phyloP scores from a whole-genome alignment of 768 basidiomycete species.

The Lactifluus echinatus region DNA sequence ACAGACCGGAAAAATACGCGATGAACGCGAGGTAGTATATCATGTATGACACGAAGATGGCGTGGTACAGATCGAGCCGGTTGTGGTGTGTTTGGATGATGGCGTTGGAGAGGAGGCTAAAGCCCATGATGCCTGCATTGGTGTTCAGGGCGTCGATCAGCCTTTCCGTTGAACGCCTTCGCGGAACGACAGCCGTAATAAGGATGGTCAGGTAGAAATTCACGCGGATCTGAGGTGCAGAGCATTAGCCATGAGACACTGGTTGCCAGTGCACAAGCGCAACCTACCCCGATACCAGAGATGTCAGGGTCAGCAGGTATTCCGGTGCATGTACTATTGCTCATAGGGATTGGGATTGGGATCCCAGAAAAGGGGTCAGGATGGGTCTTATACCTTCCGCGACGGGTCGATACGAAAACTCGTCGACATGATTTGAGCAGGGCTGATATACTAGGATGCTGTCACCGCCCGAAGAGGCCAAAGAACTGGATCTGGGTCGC shows the following conservation, averaged over 20 bases:
- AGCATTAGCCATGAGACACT: not conserved
- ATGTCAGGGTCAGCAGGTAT: not conserved
- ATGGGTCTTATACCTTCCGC: too few relatives aligned
- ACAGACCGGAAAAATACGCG: not conserved
- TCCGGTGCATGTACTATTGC: not conserved
- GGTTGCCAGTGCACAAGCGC: not conserved
- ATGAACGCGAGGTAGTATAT: not conserved
- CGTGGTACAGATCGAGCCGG: not conserved
- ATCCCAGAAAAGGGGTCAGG: not conserved
- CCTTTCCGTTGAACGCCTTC: not conserved
- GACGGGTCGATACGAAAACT: not conserved
- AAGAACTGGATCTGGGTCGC: too few relatives aligned
- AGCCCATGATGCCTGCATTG: not conserved
- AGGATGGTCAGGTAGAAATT: not conserved
- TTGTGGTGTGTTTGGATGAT: not conserved
- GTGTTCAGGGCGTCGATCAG: not conserved
- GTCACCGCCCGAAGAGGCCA: too few relatives aligned
- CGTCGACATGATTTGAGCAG: too few relatives aligned
- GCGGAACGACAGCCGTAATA: not conserved
- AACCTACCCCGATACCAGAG: not conserved
- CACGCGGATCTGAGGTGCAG: not conserved
- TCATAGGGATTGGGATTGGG: not conserved
- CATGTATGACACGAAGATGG: not conserved
- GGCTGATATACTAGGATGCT: too few relatives aligned
- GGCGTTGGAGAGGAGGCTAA: not conserved